Evolutionary conservation across 805 yeast genomes (phyloP).

Genomic region (Scheffersomyces stipitis): DNA sequence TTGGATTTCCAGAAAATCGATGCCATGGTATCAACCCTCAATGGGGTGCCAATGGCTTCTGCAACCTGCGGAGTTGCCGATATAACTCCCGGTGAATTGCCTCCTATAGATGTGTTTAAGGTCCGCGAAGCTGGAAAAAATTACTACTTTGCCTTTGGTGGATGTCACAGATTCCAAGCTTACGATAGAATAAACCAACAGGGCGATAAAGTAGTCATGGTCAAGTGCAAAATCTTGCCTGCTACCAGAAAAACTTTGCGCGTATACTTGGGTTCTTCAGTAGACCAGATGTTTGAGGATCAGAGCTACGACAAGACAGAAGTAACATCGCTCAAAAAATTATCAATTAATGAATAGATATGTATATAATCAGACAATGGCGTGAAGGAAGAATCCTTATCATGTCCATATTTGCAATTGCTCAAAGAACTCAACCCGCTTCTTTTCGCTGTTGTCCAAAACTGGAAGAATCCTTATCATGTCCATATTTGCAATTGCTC

Average conservation of each 20-base stretch:
- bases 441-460: constrained; percentile 32
- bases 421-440: constrained; percentile 68
- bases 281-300: constrained; percentile 46
- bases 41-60: constrained; percentile 64
- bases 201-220: constrained; percentile 37
- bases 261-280: constrained; percentile 70
- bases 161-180: constrained; percentile 88
- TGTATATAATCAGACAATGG: neutral
- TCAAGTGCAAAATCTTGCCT: constrained; percentile 72
- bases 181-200: constrained; percentile 54
- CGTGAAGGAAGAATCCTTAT: neutral
- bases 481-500: constrained; percentile 79
- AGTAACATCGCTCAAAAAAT: too few species aligned
- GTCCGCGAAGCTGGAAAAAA: constrained; percentile 62
- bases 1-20: constrained; percentile 72
- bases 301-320: too few species aligned
- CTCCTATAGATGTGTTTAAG: constrained; percentile 77
- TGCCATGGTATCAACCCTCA: constrained; percentile 72
- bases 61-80: constrained; percentile 55
- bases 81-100: constrained; percentile 62
- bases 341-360: neutral
- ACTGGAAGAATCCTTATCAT: constrained; percentile 16
- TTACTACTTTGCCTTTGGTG: constrained; percentile 83
- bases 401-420: constrained; percentile 71
- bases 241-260: constrained; percentile 67